Base-by-base conservation (phyloP, 768 basidiomycete genomes). In the Filobasidium floriforme region DNA sequence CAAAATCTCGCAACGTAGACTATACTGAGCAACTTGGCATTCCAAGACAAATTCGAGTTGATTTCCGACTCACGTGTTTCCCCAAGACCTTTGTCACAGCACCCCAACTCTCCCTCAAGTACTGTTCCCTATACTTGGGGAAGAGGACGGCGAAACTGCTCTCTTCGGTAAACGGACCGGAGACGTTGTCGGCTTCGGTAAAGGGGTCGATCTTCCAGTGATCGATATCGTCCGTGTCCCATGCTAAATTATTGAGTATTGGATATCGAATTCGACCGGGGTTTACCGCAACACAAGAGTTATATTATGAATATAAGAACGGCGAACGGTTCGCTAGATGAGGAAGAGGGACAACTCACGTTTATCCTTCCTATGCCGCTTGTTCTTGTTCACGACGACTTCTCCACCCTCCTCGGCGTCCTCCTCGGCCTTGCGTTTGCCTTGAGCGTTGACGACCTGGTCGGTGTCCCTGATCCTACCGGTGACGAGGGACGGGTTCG, bases 171-270 rank as follows among this genome's bases (percentile, higher is more conserved):
- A 99, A 92, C 1, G 79, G 75, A 0, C 89, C 89, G 15, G 84
- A 87, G 73, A 86, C 87, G 79, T 90, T 90, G 79, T 94, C 89
- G 46, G 77, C 78, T 5, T 84, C 82, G 12, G 74, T 71, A 79
- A 97, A 97, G 7, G 87, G 79, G 29, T 93, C 88, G 60, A 98
- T 80, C 80, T 89, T 89, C 96, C 96, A 99, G 87, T 96, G 93
- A 83, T 97, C 90, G 79, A 97, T 92, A 73, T 96, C 94, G 78
- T 97, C 93, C 52, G 93, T 97, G 76, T 98, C 94, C 94, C 94
- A 98, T 75, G 93, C 94, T 97, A 22, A 68, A 55, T 63, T 11
- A 62, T 37, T 71, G 40, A 22, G 29, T 18, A 64, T 49, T n/a
- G n/a, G n/a, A n/a, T n/a, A n/a, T n/a, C n/a, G n/a, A n/a, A n/a